phyloP scores from a whole-genome alignment of 495 filamentous ascomycete species.

The Opeltia flavorubescens region DNA sequence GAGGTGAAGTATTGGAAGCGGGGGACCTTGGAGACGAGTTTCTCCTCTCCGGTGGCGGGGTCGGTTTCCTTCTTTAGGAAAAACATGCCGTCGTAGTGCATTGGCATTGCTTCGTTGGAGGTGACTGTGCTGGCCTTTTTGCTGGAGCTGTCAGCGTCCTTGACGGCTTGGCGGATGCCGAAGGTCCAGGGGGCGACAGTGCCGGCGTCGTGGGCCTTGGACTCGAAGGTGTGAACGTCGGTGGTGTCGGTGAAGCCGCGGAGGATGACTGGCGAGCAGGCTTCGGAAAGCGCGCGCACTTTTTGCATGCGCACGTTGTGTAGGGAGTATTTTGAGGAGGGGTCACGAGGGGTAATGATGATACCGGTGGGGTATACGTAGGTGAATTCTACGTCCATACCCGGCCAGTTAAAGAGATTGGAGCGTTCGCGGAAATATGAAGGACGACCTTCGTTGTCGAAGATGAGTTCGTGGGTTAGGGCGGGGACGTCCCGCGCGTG shows the following conservation, averaged over 20 bases:
- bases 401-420: slow-evolving; percentile 16
- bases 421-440: slow-evolving; percentile 28
- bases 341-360: slow-evolving; percentile 22
- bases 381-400: slow-evolving; percentile 19
- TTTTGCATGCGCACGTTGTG: slow-evolving; percentile 29
- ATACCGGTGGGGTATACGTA: slow-evolving; percentile 30
- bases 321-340: slow-evolving; percentile 17
- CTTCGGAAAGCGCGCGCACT: slow-evolving; percentile 31
- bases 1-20: slow-evolving; percentile 41
- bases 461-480: slow-evolving; percentile 26
- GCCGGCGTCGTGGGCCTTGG: slow-evolving; percentile 32
- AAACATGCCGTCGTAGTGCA: slow-evolving; percentile 43
- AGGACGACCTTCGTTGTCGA: slow-evolving; percentile 22
- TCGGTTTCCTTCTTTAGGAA: slow-evolving; percentile 28
- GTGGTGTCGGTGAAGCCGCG: slow-evolving; percentile 36
- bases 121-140: slow-evolving; percentile 31
- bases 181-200: slow-evolving; percentile 32
- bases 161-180: slow-evolving; percentile 34
- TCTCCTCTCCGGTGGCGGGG: slow-evolving; percentile 17
- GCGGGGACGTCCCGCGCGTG: not conserved
- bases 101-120: slow-evolving; percentile 39
- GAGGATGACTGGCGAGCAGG: slow-evolving; percentile 37
- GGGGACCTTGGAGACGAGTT: slow-evolving; percentile 7
- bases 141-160: slow-evolving; percentile 24
- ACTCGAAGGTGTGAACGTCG: slow-evolving; percentile 28